phyloP scores from a whole-genome alignment of 2,329 filamentous ascomycete species.

The Helotiales sp. region DNA sequence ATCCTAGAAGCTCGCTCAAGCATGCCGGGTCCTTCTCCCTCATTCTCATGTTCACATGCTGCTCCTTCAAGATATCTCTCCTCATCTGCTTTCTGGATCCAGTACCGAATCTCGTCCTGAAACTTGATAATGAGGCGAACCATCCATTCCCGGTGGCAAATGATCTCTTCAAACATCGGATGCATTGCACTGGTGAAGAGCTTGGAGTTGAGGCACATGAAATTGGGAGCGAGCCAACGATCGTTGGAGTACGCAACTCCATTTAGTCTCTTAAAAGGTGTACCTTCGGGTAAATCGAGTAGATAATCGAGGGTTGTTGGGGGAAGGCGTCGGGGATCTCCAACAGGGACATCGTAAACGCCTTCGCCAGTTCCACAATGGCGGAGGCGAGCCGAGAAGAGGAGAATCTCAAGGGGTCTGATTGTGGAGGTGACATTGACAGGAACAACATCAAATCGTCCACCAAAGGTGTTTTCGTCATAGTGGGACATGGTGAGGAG shows the following conservation, averaged over 20 bases:
- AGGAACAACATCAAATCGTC: background rate
- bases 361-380: background rate
- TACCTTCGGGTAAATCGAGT: background rate
- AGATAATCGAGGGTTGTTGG: background rate
- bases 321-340: background rate
- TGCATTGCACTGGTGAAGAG: background rate
- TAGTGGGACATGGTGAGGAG: background rate
- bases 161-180: background rate
- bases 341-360: background rate
- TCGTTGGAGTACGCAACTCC: background rate
- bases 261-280: background rate
- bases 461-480: background rate
- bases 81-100: background rate
- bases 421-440: background rate
- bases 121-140: background rate
- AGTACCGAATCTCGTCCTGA: background rate
- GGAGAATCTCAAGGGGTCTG: background rate
- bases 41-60: no score
- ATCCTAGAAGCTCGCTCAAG: no score
- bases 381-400: background rate
- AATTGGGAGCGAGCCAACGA: background rate
- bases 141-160: constrained; percentile 1
- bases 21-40: no score
- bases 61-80: no score
- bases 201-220: background rate